Base-by-base conservation (phyloP, 345 rosid species). In the Ricinus communis region DNA sequence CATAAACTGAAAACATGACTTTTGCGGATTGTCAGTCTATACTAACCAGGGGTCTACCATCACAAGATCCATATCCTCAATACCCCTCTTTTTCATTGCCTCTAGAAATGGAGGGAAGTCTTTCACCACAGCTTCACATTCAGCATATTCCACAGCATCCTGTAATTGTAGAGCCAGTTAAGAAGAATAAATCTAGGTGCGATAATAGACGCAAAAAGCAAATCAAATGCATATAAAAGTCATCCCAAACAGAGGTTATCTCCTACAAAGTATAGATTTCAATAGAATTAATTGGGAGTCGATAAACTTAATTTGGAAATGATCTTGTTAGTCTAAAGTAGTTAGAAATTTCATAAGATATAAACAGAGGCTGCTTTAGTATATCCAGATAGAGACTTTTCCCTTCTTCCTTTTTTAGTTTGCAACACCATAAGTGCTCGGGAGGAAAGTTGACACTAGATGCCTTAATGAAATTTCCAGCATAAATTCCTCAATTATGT, bases 51-150 rank as follows among this genome's bases (percentile, higher is more conserved):
- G 65, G 62, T 93, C 98, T 65, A 93, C 98, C 96, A 90, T 88
- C 58, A 93, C 95, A 49, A 93, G 95, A 74, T 93, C 98, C 98
- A 93, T 90, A 84, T 93, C 98, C 40, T 93, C 98, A 11, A 93
- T 85, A 53, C 98, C 98, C 85, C 98, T 88, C 72, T 88, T 93
- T 84, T 83, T 88, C 98, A 93, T 93, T 57, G 98, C 96, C 82
- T 93, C 96, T 30, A 66, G 77, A 74, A 93, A 93, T 28, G 85
- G 95, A 49, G 90, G 90, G 65, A 84, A 93, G 57, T 81, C 96
- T 82, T 93, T 93, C 71, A 93, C 98, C 66, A 80, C 85, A 63
- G 96, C 96, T 84, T 93, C 98, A 78, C 98, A 93, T 77, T 90
- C 95, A 76, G 96, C 98, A 80, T 93, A 93, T 79, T 89, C 95